Evolutionary conservation across 192 early-diverging fungal species (phyloP), one percentile per base, ranked within the genome.

Genomic region (Pilobolus umbonatus): DNA sequence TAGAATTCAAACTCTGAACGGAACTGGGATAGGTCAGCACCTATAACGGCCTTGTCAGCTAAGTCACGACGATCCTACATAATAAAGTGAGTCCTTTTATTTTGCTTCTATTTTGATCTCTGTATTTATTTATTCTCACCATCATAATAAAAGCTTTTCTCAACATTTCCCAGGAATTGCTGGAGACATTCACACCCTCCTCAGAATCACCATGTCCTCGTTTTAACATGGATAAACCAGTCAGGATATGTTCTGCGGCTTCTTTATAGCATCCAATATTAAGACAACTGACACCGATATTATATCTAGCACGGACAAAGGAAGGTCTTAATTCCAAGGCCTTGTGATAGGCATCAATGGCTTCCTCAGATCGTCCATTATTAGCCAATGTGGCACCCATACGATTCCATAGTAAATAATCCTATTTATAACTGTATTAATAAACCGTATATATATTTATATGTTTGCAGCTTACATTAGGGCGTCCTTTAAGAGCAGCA

Each of bases 331-430:
- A 75, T 61, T 95, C 88, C 22, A 99, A 76, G 4, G 98, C 98
- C 25, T 87, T 84, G 69, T 90, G 93, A 63, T 99, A 99, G 12
- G 98, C 95, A 21, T 94, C 91, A 45, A 98, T 92, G 9, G 96
- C 96, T 53, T 86, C 80, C 47, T 82, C 79, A 40, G 89, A 82
- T 34, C 85, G 68, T 3, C 85, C 84, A 14, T 82, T 78, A 69
- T 99, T 98, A 28, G 98, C 98, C 30, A 95, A 77, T 17, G 96
- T 99, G n/a, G 98, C 98, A 3, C 98, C 98, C 50, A 99, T 79
- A 35, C 92, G 88, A 73, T 98, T 98, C 93, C 93, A 99, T 54
- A 98, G 74, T 68, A 96, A 71, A 71, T 96, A 96, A 67, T 98
- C 93, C 71, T 85, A 71, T 32, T 15, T 38, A 21, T 30, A 0